Evolutionary conservation across 2,329 filamentous ascomycete species (phyloP).

Genomic region (Diaporthe sp.): DNA sequence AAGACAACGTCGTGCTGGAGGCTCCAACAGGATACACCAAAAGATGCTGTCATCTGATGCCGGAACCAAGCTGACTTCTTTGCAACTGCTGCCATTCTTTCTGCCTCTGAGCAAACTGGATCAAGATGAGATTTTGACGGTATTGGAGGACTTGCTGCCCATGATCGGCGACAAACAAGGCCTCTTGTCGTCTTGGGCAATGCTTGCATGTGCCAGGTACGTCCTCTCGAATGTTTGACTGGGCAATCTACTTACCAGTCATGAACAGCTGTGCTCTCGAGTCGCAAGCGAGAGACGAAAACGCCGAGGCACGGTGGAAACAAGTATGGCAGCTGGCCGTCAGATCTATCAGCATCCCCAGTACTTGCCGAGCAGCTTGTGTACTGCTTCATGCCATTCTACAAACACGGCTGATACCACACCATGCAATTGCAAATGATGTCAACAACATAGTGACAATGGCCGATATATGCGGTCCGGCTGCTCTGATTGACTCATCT

Average conservation of each 20-base stretch:
- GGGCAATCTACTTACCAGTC: constrained; percentile 9
- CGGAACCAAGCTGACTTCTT: constrained; percentile 61
- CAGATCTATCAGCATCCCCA: constrained; percentile 77
- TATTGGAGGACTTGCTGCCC: constrained; percentile 69
- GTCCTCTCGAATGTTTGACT: constrained; percentile 43
- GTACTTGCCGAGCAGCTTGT: constrained; percentile 82
- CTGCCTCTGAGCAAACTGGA: constrained; percentile 60
- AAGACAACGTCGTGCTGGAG: constrained; percentile 58
- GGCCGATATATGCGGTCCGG: constrained; percentile 85
- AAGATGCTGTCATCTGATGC: constrained; percentile 60
- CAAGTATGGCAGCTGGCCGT: constrained; percentile 81
- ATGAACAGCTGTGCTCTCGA: constrained; percentile 60
- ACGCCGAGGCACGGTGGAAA: constrained; percentile 70
- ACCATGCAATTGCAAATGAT: constrained; percentile 75
- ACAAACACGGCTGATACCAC: constrained; percentile 73
- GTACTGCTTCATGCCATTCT: constrained; percentile 79
- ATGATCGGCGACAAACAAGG: constrained; percentile 78
- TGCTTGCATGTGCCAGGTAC: constrained; percentile 85
- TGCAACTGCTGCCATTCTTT: constrained; percentile 71
- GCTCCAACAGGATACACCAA: constrained; percentile 60
- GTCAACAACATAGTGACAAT: constrained; percentile 80
- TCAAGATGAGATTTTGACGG: constrained; percentile 63
- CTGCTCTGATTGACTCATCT: constrained; percentile 82
- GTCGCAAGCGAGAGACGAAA: constrained; percentile 52
- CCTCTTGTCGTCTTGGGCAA: constrained; percentile 80